These are phyloP conservation scores for Penicillium nordicum DNA, from an alignment of 2,329 filamentous ascomycete genomes.

Conservation along the genomic window DNA sequence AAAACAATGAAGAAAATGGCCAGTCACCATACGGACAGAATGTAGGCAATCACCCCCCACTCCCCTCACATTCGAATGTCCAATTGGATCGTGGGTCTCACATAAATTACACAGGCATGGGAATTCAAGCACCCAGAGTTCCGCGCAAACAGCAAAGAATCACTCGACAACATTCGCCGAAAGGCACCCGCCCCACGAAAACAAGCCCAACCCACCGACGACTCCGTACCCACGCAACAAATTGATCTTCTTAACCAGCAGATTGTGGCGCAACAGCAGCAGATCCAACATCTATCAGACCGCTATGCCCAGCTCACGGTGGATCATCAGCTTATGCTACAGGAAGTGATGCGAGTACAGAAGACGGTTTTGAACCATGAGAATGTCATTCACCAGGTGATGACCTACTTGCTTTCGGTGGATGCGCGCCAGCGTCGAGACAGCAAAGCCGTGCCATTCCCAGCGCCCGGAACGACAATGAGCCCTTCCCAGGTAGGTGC, in stretches of 20 bases:
- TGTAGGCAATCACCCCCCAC: constrained; percentile 45
- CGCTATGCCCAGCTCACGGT: constrained; percentile 74
- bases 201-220: constrained; percentile 62
- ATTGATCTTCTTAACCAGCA: constrained; percentile 86
- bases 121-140: constrained; percentile 98
- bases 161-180: constrained; percentile 89
- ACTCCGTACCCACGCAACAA: constrained; percentile 77
- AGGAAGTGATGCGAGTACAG: constrained; percentile 62
- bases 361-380: constrained; percentile 71
- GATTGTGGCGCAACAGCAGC: constrained; percentile 83
- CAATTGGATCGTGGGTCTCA: background rate
- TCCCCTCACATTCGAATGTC: background rate
- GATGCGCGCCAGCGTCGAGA: constrained; percentile 61
- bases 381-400: constrained; percentile 67
- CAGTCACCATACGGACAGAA: constrained; percentile 77
- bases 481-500: constrained; percentile 47
- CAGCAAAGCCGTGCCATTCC: constrained; percentile 49
- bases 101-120: constrained; percentile 63
- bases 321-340: constrained; percentile 62
- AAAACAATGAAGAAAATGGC: constrained; percentile 81
- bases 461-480: constrained; percentile 36
- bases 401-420: constrained; percentile 63
- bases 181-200: constrained; percentile 93
- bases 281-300: constrained; percentile 82
- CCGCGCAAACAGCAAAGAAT: constrained; percentile 91